A percentile compares a stretch with the other conserved stretches of the same genome.
phyloP scores from a whole-genome alignment of 2,329 filamentous ascomycete species.

The Colletotrichum paranaense region DNA sequence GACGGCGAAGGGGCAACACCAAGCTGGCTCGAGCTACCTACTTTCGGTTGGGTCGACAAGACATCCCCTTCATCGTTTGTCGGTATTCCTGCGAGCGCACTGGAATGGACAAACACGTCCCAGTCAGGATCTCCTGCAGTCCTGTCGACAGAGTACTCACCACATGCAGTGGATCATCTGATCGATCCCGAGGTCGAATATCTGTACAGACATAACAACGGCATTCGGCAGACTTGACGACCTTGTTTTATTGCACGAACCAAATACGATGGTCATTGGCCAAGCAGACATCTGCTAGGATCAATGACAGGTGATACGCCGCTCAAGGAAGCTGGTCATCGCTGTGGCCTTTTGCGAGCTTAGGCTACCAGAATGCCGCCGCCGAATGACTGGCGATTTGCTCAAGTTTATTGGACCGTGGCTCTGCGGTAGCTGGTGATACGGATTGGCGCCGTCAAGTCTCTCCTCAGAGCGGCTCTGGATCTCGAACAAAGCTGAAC shows the following conservation, averaged over 20 bases:
- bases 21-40: conserved; percentile 20
- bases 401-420: background rate
- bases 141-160: conserved; percentile 18
- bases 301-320: background rate
- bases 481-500: background rate
- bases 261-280: background rate
- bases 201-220: conserved; percentile 5
- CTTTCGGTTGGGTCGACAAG: conserved; percentile 16
- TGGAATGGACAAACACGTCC: conserved; percentile 29
- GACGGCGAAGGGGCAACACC: conserved; percentile 17
- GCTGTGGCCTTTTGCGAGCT: background rate
- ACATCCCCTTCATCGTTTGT: conserved; percentile 2
- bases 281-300: background rate
- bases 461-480: background rate
- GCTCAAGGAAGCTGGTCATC: background rate
- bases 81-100: background rate
- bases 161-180: background rate
- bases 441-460: background rate
- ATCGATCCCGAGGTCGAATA: conserved; percentile 14
- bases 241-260: too few relatives aligned
- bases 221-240: background rate
- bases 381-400: background rate
- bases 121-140: conserved; percentile 15
- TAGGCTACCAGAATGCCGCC: background rate
- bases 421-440: too few relatives aligned